Evolutionary conservation across 495 filamentous ascomycete species (phyloP), one percentile per base, ranked within the genome.

Genomic region (Penicillium cosmopolitanum): DNA sequence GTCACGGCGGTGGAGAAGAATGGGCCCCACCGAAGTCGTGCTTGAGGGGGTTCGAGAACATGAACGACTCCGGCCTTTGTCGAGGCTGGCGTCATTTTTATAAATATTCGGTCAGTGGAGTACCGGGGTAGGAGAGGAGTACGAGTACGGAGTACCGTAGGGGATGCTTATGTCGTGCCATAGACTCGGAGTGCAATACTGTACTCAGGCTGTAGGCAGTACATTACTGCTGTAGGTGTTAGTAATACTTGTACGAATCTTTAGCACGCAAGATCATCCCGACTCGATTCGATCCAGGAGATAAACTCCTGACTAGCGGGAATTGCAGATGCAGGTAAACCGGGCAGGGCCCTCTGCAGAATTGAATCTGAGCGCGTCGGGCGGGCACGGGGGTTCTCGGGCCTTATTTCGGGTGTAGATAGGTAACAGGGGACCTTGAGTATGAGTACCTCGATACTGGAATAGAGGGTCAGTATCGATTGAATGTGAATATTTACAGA

Each of bases 1-100:
- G 64, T 66, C 64, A 66, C 60, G 10, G 50, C 48, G 53, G 53
- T 55, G 48, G 48, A 46, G 50, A n/a, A 13, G 34, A 13, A 38
- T 5, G 36, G 11, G 36, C 12, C 11, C 36, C 23, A 16, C 15
- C 8, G 8, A 51, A 34, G 25, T 16, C 50, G 33, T 51, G 28
- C 28, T 51, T 51, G 25, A 28, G 8, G 34, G 51, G 51, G 57
- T 55, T 60, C 57, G 16, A 23, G 57, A 60, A 50, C 57, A 15
- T 13, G 16, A 31, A 31, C 28, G 28, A 31, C 28, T 31, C 28
- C 28, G 42, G 16, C 42, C 12, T 38, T 38, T 38, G 15, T 38
- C 6, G 2, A 18, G 44, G 44, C 31, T 52, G 28, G 50, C 50
- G 34, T 52, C 50, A 35, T 38, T 35, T 52, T 52, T 52, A 44